These are phyloP conservation scores for Aspergillus puulaauensis DNA, from an alignment of 2,329 filamentous ascomycete species.

Conservation along the genomic window DNA sequence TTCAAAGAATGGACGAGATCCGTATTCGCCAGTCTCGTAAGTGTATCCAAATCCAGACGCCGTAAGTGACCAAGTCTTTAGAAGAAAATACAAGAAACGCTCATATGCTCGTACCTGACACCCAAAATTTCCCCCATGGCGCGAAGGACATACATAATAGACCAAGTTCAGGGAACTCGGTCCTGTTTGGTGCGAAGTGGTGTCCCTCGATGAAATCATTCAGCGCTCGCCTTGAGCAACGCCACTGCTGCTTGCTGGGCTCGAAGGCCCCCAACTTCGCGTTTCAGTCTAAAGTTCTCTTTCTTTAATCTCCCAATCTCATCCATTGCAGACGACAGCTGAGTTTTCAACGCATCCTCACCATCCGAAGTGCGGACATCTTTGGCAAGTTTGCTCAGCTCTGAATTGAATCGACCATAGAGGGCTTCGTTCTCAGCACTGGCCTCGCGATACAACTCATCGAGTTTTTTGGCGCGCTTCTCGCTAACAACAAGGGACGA, in stretches of 20 bases:
- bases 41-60: slow-evolving; percentile 15
- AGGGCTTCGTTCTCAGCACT: slow-evolving; percentile 90
- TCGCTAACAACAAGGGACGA: slow-evolving; percentile 71
- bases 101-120: slow-evolving; percentile 19
- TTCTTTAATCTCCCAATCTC: slow-evolving; percentile 76
- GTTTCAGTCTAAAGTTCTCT: slow-evolving; percentile 79
- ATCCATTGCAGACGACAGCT: slow-evolving; percentile 71
- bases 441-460: slow-evolving; percentile 84
- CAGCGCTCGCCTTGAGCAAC: slow-evolving; percentile 27
- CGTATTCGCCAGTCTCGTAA: background rate
- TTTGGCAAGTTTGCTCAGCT: slow-evolving; percentile 78
- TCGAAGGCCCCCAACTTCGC: slow-evolving; percentile 73
- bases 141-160: slow-evolving; percentile 1
- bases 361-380: slow-evolving; percentile 74
- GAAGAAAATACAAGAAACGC: slow-evolving; percentile 12
- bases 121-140: background rate
- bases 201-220: background rate
- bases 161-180: background rate
- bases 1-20: background rate
- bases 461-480: slow-evolving; percentile 74
- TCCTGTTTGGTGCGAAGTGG: background rate
- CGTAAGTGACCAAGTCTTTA: slow-evolving; percentile 11
- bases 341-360: slow-evolving; percentile 71
- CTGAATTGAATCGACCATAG: slow-evolving; percentile 89
- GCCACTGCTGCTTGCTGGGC: slow-evolving; percentile 44